Evolutionary conservation across 805 yeast genomes (phyloP), one percentile per base, ranked within the genome.

Genomic region (Kuraishia cidri): DNA sequence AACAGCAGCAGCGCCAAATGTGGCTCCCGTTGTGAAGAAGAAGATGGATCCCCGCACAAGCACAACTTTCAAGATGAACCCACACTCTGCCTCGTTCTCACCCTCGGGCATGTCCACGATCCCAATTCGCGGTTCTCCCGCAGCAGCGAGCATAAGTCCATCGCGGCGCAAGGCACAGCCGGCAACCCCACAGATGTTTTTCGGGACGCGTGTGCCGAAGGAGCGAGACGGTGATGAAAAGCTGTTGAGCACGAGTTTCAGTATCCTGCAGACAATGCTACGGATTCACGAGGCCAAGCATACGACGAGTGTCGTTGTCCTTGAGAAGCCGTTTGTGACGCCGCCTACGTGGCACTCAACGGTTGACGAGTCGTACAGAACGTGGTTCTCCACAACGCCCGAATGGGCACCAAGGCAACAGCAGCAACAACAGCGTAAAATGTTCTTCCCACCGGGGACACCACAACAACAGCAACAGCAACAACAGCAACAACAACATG

Each of bases 331-430:
- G 5, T 84, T 70, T 51, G 64, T 65, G 26, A 79, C 90, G 0
- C 78, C 84, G 7, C 94, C 94, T 32, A 79, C 88, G 0, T 83
- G 94, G 94, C 63, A 66, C 15, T 58, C 68, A 30, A 73, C 76
- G 3, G 54, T 69, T 16, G 81, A 73, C 28, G 75, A 70, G 36
- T 63, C 79, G 2, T 73, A 74, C 53, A 68, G 21, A 5, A 17
- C 30, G 5, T 11, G 13, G 12, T 27, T 30, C 15, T 18, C 37
- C n/a, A 17, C 24, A 12, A 11, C 23, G 7, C 23, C 9, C 23
- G 23, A 10, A 20, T 20, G 23, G 10, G 7, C n/a, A n/a, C n/a
- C n/a, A n/a, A n/a, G n/a, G n/a, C n/a, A n/a, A n/a, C n/a, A n/a
- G n/a, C n/a, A n/a, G n/a, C n/a, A n/a, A n/a, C n/a, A n/a, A n/a